phyloP scores from a whole-genome alignment of 83 land plant genomes.

The Thuja plicata region DNA sequence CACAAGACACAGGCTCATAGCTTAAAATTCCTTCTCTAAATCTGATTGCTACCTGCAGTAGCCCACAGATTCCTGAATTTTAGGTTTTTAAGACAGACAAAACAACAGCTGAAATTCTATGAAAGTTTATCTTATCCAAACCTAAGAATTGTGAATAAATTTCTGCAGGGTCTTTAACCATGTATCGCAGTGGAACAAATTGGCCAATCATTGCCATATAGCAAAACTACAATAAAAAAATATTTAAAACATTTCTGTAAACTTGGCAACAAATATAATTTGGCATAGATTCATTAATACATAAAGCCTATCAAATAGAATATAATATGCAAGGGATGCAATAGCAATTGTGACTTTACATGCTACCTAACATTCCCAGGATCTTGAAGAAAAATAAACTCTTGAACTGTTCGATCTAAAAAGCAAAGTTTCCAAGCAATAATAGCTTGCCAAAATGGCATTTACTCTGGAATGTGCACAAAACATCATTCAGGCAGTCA shows the following conservation, averaged over 20 bases:
- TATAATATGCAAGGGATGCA: background rate
- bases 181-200: background rate
- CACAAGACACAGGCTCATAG: background rate
- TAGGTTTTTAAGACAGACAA: background rate
- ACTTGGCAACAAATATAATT: background rate
- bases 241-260: background rate
- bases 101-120: background rate
- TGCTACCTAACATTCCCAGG: background rate
- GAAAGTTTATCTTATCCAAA: background rate
- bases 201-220: background rate
- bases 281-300: background rate
- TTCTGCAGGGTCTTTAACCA: background rate
- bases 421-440: background rate
- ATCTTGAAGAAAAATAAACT: background rate
- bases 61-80: background rate
- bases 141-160: background rate
- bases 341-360: background rate
- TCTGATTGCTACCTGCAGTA: background rate
- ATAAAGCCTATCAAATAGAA: background rate
- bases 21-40: background rate
- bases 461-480: background rate
- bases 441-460: background rate
- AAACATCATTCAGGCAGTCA: background rate
- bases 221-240: background rate
- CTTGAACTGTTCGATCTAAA: background rate